Percentiles rank a stretch among this genome's conserved stretches.
Conservation (phyloP, 2,329 filamentous ascomycete genomes). For the Diaporthe sp. region DNA sequence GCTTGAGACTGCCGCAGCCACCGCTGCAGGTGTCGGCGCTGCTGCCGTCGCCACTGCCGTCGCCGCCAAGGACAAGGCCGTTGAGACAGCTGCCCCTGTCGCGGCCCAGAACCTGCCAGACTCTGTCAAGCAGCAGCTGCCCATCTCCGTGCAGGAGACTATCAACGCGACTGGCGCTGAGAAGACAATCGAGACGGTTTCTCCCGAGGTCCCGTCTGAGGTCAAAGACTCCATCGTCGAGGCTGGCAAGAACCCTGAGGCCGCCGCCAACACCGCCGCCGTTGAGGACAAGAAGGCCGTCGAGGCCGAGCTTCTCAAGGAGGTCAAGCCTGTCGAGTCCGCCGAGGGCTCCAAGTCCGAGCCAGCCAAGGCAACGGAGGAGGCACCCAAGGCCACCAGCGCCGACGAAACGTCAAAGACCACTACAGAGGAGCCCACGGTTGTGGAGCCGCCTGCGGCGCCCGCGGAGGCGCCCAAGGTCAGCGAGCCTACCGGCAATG, state of each 20-base stretch:
- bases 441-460: conserved; percentile 36
- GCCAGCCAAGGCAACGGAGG: conserved; percentile 35
- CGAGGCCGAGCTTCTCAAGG: conserved; percentile 78
- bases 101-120: conserved; percentile 62
- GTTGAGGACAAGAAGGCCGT: conserved; percentile 81
- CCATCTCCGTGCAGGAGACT: conserved; percentile 60
- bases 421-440: conserved; percentile 39
- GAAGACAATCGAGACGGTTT: conserved; percentile 54
- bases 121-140: conserved; percentile 61
- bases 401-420: conserved; percentile 39
- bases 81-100: conserved; percentile 51
- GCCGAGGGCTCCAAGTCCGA: conserved; percentile 39
- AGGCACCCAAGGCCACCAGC: conserved; percentile 40
- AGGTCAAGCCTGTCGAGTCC: conserved; percentile 60
- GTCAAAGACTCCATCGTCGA: conserved; percentile 68
- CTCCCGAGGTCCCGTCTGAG: conserved; percentile 63
- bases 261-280: conserved; percentile 73
- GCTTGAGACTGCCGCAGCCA: conserved; percentile 50
- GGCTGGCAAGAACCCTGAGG: conserved; percentile 74
- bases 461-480: conserved; percentile 37
- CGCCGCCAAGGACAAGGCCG: conserved; percentile 46
- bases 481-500: conserved; percentile 36
- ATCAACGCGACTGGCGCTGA: conserved; percentile 56
- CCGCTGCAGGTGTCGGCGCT: conserved; percentile 48
- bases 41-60: conserved; percentile 38